A percentile compares a stretch with the other conserved stretches of the same genome.
These are phyloP conservation scores for Ballota nigra DNA, from an alignment of 257 asterid species.

Conservation along the genomic window DNA sequence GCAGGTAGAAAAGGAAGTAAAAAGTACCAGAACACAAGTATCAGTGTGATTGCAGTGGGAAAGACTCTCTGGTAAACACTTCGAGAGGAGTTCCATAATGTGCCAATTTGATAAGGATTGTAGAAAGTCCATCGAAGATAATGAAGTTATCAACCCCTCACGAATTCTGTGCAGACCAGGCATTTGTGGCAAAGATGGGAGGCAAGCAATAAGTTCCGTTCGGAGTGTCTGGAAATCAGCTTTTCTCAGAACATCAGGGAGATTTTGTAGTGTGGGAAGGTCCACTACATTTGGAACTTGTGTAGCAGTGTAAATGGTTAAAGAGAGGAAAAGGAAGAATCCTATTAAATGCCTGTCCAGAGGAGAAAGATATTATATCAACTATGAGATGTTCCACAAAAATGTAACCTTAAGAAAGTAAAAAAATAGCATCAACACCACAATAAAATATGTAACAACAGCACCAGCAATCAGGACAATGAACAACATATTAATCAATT, in stretches of 20 bases:
- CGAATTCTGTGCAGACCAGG: conserved; percentile 65
- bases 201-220: conserved; percentile 59
- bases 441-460: conserved; percentile 1
- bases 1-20: conserved; percentile 13
- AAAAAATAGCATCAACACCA: conserved; percentile 9
- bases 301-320: conserved; percentile 89
- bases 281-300: conserved; percentile 74
- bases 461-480: conserved; percentile 9
- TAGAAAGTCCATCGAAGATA: conserved; percentile 50
- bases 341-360: conserved; percentile 97
- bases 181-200: conserved; percentile 77
- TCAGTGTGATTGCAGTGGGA: conserved; percentile 63
- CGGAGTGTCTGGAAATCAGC: conserved; percentile 75
- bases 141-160: conserved; percentile 52
- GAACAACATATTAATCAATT: background rate
- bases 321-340: conserved; percentile 83
- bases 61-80: conserved; percentile 74
- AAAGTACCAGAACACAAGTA: conserved; percentile 63
- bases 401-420: background rate
- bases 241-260: conserved; percentile 64
- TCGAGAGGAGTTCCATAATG: conserved; percentile 62
- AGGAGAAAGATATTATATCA: conserved; percentile 21
- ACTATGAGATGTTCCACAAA: background rate
- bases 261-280: conserved; percentile 51
- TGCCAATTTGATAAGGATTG: conserved; percentile 75